phyloP scores from a whole-genome alignment of 768 basidiomycete genomes.

The Macrolepiota albuminosa region DNA sequence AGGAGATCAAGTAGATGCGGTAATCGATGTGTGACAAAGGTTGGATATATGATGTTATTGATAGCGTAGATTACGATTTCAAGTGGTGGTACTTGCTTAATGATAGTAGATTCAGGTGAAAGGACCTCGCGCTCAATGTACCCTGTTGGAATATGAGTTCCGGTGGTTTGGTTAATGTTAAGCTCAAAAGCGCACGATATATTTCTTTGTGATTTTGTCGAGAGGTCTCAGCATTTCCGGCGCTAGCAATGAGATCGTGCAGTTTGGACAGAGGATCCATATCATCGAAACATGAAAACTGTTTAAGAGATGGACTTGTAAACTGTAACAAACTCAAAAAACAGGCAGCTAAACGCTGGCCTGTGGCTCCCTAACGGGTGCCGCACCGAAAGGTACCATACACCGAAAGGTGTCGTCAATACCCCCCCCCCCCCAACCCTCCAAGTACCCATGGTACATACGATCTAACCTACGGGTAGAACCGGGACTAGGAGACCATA shows the following conservation, averaged over 20 bases:
- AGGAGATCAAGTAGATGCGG: constrained; percentile 31
- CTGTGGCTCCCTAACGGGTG: too few species aligned
- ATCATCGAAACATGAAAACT: neutral
- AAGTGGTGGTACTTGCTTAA: constrained; percentile 22
- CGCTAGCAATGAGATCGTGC: constrained; percentile 14
- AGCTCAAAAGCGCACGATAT: constrained; percentile 8
- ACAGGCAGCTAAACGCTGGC: too few species aligned
- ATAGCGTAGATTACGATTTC: constrained; percentile 27
- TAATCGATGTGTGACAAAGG: constrained; percentile 18
- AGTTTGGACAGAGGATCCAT: constrained; percentile 14
- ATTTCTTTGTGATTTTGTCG: constrained; percentile 13
- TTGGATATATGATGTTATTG: constrained; percentile 25
- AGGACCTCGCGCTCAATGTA: constrained; percentile 19
- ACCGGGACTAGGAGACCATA: too few species aligned
- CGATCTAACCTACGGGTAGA: too few species aligned
- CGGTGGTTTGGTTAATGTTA: neutral
- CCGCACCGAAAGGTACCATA: too few species aligned
- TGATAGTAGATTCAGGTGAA: constrained; percentile 18
- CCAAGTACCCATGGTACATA: too few species aligned
- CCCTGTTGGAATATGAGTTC: constrained; percentile 8
- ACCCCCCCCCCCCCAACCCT: too few species aligned
- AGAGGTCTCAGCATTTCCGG: constrained; percentile 3
- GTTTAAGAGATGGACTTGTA: neutral
- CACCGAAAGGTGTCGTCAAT: too few species aligned
- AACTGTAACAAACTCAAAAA: neutral